Percentiles rank a stretch among this genome's conserved stretches.
Evolutionary conservation across 352 stramenopile species (phyloP).

Genomic region (Phytophthora multivora): DNA sequence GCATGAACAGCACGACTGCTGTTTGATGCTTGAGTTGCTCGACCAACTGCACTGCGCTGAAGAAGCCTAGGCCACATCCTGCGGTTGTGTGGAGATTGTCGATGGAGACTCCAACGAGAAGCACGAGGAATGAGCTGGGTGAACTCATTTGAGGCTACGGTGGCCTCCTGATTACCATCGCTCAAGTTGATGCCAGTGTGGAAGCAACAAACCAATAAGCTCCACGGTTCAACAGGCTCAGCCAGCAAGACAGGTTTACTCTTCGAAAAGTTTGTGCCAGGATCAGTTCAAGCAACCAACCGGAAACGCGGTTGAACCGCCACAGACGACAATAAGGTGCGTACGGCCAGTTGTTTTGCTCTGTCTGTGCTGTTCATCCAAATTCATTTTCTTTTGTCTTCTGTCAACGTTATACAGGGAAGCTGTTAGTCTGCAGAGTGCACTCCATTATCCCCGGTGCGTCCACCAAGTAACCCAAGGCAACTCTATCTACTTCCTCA

Average conservation of each 20-base stretch:
- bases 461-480: slow-evolving; percentile 7
- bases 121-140: slow-evolving; percentile 1
- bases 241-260: slow-evolving; percentile 4
- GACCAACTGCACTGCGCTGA: not conserved
- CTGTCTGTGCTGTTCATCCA: slow-evolving; percentile 22
- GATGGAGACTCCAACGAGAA: not conserved
- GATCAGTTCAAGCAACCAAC: not conserved
- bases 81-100: not conserved
- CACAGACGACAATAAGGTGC: slow-evolving; percentile 2
- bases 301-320: not conserved
- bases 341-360: not conserved
- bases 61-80: slow-evolving; percentile 7
- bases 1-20: not conserved
- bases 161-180: not conserved
- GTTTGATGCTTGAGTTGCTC: too few species aligned
- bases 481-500: slow-evolving; percentile 92
- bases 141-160: not conserved
- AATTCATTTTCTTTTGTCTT: slow-evolving; percentile 32
- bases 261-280: not conserved
- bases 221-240: not conserved
- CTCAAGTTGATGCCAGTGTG: slow-evolving; percentile 3
- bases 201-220: slow-evolving; percentile 3
- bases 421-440: not conserved
- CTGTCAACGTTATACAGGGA: slow-evolving; percentile 20
- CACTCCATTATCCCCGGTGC: not conserved